Evolutionary conservation across 768 basidiomycete genomes (phyloP), one percentile per base, ranked within the genome.

Genomic region (Lentinula guzmanii): DNA sequence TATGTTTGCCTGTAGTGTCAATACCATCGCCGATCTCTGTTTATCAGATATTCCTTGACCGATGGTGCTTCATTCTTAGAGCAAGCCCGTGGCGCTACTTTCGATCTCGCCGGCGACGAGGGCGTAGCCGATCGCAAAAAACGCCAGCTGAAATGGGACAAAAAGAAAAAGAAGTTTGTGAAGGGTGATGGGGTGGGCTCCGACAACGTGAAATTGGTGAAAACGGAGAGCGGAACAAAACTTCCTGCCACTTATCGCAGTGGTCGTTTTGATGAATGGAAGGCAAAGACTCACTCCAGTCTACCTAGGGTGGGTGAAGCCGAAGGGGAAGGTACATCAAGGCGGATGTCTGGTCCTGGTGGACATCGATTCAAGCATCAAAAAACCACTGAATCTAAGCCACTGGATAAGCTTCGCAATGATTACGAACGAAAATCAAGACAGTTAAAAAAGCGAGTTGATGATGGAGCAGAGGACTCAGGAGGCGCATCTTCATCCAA

Each of bases 251-350:
- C 88, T 9, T 99, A 94, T 75, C 87, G 91, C 57, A 93, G 90
- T 66, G 97, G 97, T 10, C 86, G 93, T 15, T 99, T 93, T 72
- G 92, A 96, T 60, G 94, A 96, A 71, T 99, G 97, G 97, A 91
- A 89, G 72, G 79, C 83, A 63, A 92, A 91, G 74, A 86, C 80
- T 55, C 86, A 83, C 42, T 75, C 85, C n/a, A 80, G 75, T 62
- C 71, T 98, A 39, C 95, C 95, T 0, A 82, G 82, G 62, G 79
- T 90, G n/a, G 95, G 95, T 18, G 95, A 97, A 70, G 79, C 75
- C 3, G 95, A 96, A 72, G 76, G 79, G 52, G 79, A 79, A 34
- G 68, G 68, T 13, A 64, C 71, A 10, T 66, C 70, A 45, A 64
- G 65, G 51, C 71, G 69, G n/a, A 60, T 67, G n/a, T 72, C 75